Conservation (phyloP, 495 filamentous ascomycete genomes). For the Penicillium cataractarum region DNA sequence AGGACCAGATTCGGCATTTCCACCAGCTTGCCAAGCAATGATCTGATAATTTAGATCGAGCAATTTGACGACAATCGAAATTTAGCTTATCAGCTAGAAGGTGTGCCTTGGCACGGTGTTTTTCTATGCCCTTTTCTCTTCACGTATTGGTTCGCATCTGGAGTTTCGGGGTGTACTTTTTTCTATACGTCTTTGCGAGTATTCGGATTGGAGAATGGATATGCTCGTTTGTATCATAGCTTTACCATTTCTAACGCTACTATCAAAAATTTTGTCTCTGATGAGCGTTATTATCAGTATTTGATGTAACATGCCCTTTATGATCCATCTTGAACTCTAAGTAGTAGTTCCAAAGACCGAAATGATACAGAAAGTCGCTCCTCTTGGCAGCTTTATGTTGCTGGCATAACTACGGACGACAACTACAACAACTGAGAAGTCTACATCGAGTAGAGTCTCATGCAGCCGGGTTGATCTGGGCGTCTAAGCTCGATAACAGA, state of each 20-base stretch:
- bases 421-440: slow-evolving; percentile 28
- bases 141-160: slow-evolving; percentile 1
- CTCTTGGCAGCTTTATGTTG: too few species aligned
- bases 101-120: background rate
- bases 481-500: background rate
- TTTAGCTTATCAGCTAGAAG: background rate
- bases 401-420: too few species aligned
- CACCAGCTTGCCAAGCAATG: slow-evolving; percentile 45
- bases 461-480: background rate
- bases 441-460: background rate
- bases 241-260: slow-evolving; percentile 1
- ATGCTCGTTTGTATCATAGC: slow-evolving; percentile 25
- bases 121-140: background rate
- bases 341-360: background rate
- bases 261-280: background rate
- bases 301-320: background rate
- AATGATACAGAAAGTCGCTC: too few species aligned
- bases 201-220: slow-evolving; percentile 21
- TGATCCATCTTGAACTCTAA: background rate
- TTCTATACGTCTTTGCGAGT: slow-evolving; percentile 4
- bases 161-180: slow-evolving; percentile 16
- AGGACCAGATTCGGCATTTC: slow-evolving; percentile 55
- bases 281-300: background rate
- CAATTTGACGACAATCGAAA: background rate
- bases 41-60: slow-evolving; percentile 1